These are phyloP conservation scores for Pelargonium cotyledonis DNA, from an alignment of 441 rosid species.

Conservation along the genomic window DNA sequence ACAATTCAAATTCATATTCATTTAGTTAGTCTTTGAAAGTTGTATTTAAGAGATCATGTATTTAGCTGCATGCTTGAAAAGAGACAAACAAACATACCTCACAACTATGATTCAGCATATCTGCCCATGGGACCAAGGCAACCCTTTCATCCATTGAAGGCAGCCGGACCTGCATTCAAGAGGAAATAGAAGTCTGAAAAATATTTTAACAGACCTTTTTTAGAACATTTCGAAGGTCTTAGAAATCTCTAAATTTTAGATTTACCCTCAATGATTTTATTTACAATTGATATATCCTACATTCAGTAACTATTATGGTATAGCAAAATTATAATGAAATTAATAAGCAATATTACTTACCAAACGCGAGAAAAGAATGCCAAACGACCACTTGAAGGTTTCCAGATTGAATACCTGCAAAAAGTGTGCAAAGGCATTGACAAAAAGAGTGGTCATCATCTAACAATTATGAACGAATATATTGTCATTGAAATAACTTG, in stretches of 20 bases:
- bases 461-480: slow-evolving; percentile 1
- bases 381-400: slow-evolving; percentile 93
- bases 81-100: slow-evolving; percentile 43
- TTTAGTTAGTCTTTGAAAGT: slow-evolving; percentile 14
- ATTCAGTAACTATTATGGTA: neutral
- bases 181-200: slow-evolving; percentile 10
- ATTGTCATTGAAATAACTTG: neutral
- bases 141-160: slow-evolving; percentile 92
- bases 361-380: slow-evolving; percentile 93
- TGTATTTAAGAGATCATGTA: slow-evolving; percentile 7
- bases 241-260: neutral
- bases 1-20: slow-evolving; percentile 20
- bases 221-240: neutral
- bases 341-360: slow-evolving; percentile 35
- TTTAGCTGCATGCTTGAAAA: slow-evolving; percentile 1
- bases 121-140: slow-evolving; percentile 99
- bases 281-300: neutral
- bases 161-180: slow-evolving; percentile 58
- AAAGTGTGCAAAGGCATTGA: slow-evolving; percentile 17
- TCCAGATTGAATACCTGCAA: slow-evolving; percentile 80
- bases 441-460: neutral
- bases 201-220: neutral
- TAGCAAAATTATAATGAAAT: slow-evolving; percentile 1
- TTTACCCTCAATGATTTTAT: neutral
- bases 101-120: slow-evolving; percentile 93